Evolutionary conservation across 768 basidiomycete genomes (phyloP).

Genomic region (Melanogaster broomeanus): DNA sequence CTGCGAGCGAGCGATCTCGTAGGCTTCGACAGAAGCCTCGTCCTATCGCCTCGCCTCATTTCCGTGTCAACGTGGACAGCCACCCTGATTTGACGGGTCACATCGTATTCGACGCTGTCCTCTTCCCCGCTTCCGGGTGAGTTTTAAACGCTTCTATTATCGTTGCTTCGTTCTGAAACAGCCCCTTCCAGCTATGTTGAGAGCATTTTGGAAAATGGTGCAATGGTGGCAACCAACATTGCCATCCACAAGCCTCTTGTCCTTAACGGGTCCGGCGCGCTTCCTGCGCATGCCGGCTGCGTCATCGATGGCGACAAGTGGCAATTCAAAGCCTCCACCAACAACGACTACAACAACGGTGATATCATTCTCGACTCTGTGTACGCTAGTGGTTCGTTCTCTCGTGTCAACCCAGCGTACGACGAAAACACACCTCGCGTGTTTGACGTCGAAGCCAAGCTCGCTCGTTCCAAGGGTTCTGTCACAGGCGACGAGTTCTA

Average conservation of each 20-base stretch:
- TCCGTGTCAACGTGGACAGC: conserved; percentile 35
- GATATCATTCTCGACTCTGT: conserved; percentile 30
- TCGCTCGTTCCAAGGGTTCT: conserved; percentile 17
- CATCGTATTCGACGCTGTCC: conserved; percentile 44
- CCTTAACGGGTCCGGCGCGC: conserved; percentile 14
- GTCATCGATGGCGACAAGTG: conserved; percentile 28
- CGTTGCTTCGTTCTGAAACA: neutral
- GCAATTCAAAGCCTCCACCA: conserved; percentile 31
- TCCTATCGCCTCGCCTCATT: conserved; percentile 36
- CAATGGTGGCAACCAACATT: conserved; percentile 29
- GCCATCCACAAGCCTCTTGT: conserved; percentile 32
- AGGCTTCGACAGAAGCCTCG: conserved; percentile 30
- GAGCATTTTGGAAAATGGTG: conserved; percentile 35
- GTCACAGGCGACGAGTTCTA: conserved; percentile 22
- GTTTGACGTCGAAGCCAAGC: conserved; percentile 24
- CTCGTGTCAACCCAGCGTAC: conserved; percentile 27
- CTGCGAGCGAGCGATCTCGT: conserved; percentile 21
- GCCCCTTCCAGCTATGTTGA: conserved; percentile 22
- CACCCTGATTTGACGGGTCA: conserved; percentile 44
- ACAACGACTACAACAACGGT: conserved; percentile 21
- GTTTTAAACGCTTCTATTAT: conserved; percentile 18
- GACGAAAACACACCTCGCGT: conserved; percentile 20
- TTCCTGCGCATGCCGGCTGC: conserved; percentile 25
- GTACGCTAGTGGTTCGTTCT: conserved; percentile 30
- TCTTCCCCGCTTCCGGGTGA: conserved; percentile 49